Percentiles rank a stretch among this genome's conserved stretches.
Evolutionary conservation across 1,284 basidiomycete genomes (phyloP).

Genomic region (Austroboletus novae-zelandiae): DNA sequence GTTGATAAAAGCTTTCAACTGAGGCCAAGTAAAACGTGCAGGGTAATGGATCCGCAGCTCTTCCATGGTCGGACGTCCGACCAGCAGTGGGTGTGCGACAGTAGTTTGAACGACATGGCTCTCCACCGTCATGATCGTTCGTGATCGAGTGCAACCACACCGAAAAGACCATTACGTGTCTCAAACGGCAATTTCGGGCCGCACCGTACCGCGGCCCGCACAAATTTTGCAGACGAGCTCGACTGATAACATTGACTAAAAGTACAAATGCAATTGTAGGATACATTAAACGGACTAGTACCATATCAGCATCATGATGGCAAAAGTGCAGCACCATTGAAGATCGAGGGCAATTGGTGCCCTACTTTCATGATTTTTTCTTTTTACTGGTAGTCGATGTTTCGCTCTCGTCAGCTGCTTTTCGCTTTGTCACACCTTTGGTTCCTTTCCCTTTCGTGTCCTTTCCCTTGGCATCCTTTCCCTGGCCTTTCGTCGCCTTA

Average conservation of each 20-base stretch:
- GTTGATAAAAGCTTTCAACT: slow-evolving; percentile 73
- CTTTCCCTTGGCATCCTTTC: slow-evolving; percentile 30
- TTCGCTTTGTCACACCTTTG: slow-evolving; percentile 61
- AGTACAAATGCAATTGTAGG: slow-evolving; percentile 17
- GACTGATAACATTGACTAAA: background rate
- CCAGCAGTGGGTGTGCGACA: slow-evolving; percentile 7
- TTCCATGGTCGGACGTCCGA: slow-evolving; percentile 61
- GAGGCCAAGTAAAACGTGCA: slow-evolving; percentile 69
- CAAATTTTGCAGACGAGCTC: too few relatives aligned
- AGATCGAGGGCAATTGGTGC: background rate
- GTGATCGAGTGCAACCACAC: background rate
- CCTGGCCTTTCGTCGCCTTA: slow-evolving; percentile 40
- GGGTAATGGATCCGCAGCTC: slow-evolving; percentile 69
- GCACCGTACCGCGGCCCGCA: too few relatives aligned
- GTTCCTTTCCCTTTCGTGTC: slow-evolving; percentile 29
- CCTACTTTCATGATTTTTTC: slow-evolving; percentile 32
- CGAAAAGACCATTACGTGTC: too few relatives aligned
- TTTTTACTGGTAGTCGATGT: slow-evolving; percentile 26
- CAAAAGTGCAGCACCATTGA: background rate
- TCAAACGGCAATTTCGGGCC: too few relatives aligned
- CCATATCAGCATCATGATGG: background rate
- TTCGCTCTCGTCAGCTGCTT: slow-evolving; percentile 41
- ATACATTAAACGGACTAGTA: slow-evolving; percentile 8
- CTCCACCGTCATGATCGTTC: slow-evolving; percentile 26
- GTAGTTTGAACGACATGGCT: slow-evolving; percentile 2